These are phyloP conservation scores for Xerocomellus chrysenteron DNA, from an alignment of 768 basidiomycete genomes.

Conservation along the genomic window DNA sequence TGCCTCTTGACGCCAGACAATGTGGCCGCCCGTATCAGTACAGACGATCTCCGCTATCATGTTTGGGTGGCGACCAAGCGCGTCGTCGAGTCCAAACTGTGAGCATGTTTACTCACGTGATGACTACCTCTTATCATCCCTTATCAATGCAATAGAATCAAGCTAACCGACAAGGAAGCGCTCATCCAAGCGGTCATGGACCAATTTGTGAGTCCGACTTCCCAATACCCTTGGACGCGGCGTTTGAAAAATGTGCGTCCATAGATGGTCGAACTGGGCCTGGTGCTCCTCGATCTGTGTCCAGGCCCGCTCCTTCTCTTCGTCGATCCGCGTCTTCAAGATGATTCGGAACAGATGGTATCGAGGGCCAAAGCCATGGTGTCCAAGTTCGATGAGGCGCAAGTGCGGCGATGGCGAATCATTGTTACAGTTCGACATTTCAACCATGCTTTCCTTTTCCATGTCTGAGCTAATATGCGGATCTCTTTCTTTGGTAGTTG, in stretches of 20 bases:
- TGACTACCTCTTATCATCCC: background rate
- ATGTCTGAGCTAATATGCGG: background rate
- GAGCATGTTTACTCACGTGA: background rate
- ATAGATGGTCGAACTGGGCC: constrained; percentile 53
- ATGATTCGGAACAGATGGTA: constrained; percentile 40
- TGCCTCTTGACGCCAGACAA: constrained; percentile 36
- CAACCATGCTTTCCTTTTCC: background rate
- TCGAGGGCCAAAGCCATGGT: constrained; percentile 42
- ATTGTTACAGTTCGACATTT: constrained; percentile 45
- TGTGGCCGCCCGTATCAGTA: constrained; percentile 25
- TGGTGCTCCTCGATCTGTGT: constrained; percentile 42
- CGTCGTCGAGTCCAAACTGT: constrained; percentile 29
- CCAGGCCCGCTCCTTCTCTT: constrained; percentile 50
- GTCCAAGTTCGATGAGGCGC: constrained; percentile 40
- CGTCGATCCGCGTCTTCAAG: constrained; percentile 49
- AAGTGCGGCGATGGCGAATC: constrained; percentile 40
- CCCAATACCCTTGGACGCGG: background rate
- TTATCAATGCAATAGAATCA: constrained; percentile 6
- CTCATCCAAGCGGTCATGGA: constrained; percentile 23
- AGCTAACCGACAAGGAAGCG: constrained; percentile 10
- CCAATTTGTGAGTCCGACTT: constrained; percentile 31
- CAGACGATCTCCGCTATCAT: constrained; percentile 32
- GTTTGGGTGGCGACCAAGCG: constrained; percentile 35
- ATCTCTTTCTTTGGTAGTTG: constrained; percentile 37
- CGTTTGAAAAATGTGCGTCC: background rate